Evolutionary conservation across 129 eudicot species (phyloP), one percentile per base, ranked within the genome.

Genomic region (Erigeron canadensis): DNA sequence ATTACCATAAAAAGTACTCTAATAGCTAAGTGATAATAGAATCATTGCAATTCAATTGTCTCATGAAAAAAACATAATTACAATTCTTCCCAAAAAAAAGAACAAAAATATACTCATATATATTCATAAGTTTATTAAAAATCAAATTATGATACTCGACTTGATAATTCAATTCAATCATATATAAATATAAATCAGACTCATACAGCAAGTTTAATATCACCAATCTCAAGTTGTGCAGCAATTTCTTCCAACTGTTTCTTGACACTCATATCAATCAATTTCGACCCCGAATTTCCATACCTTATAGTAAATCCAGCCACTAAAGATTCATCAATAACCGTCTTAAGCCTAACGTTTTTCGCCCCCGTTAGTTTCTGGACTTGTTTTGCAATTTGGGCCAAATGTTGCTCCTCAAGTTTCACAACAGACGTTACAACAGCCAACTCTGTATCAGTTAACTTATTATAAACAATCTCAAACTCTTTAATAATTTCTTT

Each of bases 211-310:
- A 91, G 73, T 38, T 85, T 86, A 75, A 91, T 67, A 39, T 86
- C 88, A 0, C 91, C 88, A 37, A 87, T 21, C 46, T 91, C 97
- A 40, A 87, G 91, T 69, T 86, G 85, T n/a, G 83, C 83, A 12
- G 98, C 95, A 55, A 93, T 89, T 46, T 87, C 96, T 71, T 87
- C 95, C 48, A 93, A 80, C 72, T 93, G 98, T 73, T 85, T 87
- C 84, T 89, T 92, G 55, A 89, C 96, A 68, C 96, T 89, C 96
- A 92, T 77, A 78, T 89, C 98, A 57, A 92, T 87, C 88, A 86
- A 59, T 56, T 85, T 92, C 10, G 98, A 92, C 8, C 87, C 91
- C 4, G 85, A 69, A 48, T 46, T 76, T 0, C 98, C 98, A 46
- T 89, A 92, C 84, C 88, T 77, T 62, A 92, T 80, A 0, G 91